Percentiles rank a stretch among this genome's conserved stretches.
phyloP scores from a whole-genome alignment of 305 asterid genomes.

The Fraxinus ornus region DNA sequence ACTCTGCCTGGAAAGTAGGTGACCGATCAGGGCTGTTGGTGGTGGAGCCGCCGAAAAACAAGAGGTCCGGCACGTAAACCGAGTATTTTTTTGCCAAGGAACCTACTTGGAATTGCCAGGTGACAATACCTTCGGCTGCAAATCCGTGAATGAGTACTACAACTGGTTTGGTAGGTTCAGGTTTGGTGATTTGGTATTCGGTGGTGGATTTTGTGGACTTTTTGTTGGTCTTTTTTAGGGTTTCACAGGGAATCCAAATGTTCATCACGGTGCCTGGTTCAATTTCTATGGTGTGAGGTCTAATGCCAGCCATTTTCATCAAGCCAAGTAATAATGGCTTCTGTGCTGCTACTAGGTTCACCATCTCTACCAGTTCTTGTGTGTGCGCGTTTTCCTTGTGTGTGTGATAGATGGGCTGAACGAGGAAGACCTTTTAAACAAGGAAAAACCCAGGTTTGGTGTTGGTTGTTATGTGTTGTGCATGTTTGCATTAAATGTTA shows the following conservation, averaged over 20 bases:
- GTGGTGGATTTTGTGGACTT: slow-evolving; percentile 35
- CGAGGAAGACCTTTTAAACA: slow-evolving; percentile 16
- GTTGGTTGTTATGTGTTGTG: slow-evolving; percentile 33
- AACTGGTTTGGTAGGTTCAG: slow-evolving; percentile 55
- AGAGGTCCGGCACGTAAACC: slow-evolving; percentile 80
- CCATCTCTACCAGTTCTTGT: slow-evolving; percentile 38
- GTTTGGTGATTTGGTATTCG: slow-evolving; percentile 11
- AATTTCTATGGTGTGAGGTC: slow-evolving; percentile 51
- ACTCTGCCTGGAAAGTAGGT: slow-evolving; percentile 78
- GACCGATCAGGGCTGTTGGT: slow-evolving; percentile 66
- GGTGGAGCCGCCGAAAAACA: slow-evolving; percentile 80
- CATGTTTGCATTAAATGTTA: slow-evolving; percentile 27
- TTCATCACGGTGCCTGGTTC: slow-evolving; percentile 60
- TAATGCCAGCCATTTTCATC: slow-evolving; percentile 74
- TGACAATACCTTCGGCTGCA: slow-evolving; percentile 68
- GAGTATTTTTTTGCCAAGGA: slow-evolving; percentile 64
- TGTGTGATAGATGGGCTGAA: background rate
- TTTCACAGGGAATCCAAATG: slow-evolving; percentile 68
- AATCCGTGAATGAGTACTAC: slow-evolving; percentile 86
- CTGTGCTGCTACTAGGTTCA: slow-evolving; percentile 73
- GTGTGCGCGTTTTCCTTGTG: background rate
- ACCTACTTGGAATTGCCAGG: slow-evolving; percentile 57
- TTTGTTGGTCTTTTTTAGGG: slow-evolving; percentile 37
- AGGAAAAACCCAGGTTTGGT: slow-evolving; percentile 27
- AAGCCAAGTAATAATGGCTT: slow-evolving; percentile 57